Base-by-base conservation (phyloP, 495 filamentous ascomycete species). In the Penicillium cosmopolitanum region DNA sequence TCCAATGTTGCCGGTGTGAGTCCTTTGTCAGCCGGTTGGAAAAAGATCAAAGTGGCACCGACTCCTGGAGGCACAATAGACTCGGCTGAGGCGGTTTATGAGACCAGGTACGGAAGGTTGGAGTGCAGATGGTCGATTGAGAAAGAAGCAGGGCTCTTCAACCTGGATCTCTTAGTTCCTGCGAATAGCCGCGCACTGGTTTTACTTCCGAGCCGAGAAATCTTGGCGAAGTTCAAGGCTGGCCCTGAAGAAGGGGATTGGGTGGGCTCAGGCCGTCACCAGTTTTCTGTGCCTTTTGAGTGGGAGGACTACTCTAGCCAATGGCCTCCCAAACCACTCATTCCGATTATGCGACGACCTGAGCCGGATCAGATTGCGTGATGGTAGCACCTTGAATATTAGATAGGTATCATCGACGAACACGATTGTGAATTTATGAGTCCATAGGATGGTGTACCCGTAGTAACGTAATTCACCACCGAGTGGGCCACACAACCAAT, bases 1-100 rank as follows among this genome's bases (percentile, higher is more conserved):
- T 42, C 60, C 23, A 65, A 48, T 13, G 64, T 75, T 4, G 72
- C 58, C 1, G 72, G 72, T 1, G 19, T 75, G 8, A 60, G 65
- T 18, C 55, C 67, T 0, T 28, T 67, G 0, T 54, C 56, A 21
- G 48, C 48, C 12, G 59, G 59, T 1, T 61, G 59, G 59, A 51
- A 42, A 18, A 19, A 38, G 1, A 56, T 61, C 40, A 56, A 48
- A 28, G 46, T 61, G 2, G 25, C 34, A 52, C 59, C 59, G 31
- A 44, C 16, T 16, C 42, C 42, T 9, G 42, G 42, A 44, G 42
- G 42, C 6, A 44, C 42, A 16, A 44, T 44, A 16, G n/a, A 19
- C 42, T 44, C 55, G n/a, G 55, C 42, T 6, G 55, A 46, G 21
- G 50, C 55, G 3, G 40, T 51, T 40, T 51, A 35, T 43, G 55